A percentile compares a stretch with the other conserved stretches of the same genome.
These are phyloP conservation scores for Arthrobotrys pseudoclavata DNA, from an alignment of 2,329 filamentous ascomycete species.

Conservation along the genomic window DNA sequence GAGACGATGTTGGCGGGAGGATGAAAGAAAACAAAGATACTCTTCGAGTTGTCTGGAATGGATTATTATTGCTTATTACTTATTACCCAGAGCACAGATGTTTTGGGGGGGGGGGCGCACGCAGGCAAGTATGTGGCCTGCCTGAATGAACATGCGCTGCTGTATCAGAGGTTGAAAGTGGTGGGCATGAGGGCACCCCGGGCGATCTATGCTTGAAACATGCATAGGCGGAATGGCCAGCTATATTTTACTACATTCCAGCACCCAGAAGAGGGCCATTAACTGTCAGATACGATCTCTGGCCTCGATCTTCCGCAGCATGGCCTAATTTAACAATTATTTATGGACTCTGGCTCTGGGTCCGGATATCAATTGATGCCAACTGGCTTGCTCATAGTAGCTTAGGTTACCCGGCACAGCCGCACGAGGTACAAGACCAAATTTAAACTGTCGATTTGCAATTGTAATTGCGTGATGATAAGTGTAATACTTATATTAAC, in stretches of 20 bases:
- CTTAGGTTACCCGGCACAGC: slow-evolving; percentile 23
- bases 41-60: slow-evolving; percentile 35
- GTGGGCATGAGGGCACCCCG: slow-evolving; percentile 44
- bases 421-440: slow-evolving; percentile 37
- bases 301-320: slow-evolving; percentile 14
- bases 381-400: slow-evolving; percentile 22
- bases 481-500: slow-evolving; percentile 23
- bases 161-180: slow-evolving; percentile 45
- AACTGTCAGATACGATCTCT: slow-evolving; percentile 39
- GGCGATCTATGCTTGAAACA: slow-evolving; percentile 55
- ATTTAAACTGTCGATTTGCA: slow-evolving; percentile 33
- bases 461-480: slow-evolving; percentile 50
- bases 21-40: slow-evolving; percentile 34
- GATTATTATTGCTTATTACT: slow-evolving; percentile 33
- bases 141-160: slow-evolving; percentile 29
- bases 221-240: slow-evolving; percentile 54
- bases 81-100: slow-evolving; percentile 52
- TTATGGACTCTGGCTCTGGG: slow-evolving; percentile 1
- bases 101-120: slow-evolving; percentile 43
- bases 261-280: slow-evolving; percentile 28
- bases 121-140: slow-evolving; percentile 44
- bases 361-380: slow-evolving; percentile 29
- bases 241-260: slow-evolving; percentile 31
- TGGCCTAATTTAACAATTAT: slow-evolving; percentile 16
- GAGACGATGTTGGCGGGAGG: slow-evolving; percentile 33